Evolutionary conservation across 345 rosid species (phyloP).

Genomic region (Cardiospermum halicacabum): DNA sequence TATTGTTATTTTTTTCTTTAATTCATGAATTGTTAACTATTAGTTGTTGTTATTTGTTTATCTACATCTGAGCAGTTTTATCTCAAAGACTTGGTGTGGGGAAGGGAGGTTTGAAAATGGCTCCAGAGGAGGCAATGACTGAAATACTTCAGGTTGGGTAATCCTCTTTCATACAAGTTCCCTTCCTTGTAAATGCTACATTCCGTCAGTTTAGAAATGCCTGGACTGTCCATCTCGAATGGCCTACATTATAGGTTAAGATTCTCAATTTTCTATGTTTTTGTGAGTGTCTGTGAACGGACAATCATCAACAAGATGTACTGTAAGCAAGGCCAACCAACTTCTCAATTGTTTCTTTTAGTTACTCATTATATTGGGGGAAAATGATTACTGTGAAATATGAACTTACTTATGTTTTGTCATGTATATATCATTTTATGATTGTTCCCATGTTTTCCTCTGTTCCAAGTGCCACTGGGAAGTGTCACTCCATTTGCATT

Average conservation of each 20-base stretch:
- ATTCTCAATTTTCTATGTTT: not conserved
- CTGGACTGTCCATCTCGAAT: not conserved
- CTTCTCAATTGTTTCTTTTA: too few species aligned
- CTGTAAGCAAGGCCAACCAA: too few species aligned
- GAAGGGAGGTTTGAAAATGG: slow-evolving; percentile 91
- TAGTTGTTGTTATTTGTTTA: slow-evolving; percentile 25
- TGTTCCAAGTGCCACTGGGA: slow-evolving; percentile 68
- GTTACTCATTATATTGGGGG: not conserved
- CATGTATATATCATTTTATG: slow-evolving; percentile 7
- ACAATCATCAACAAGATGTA: not conserved
- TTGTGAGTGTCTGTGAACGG: not conserved
- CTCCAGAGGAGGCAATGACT: slow-evolving; percentile 81
- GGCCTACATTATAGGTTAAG: too few species aligned
- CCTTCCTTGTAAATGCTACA: not conserved
- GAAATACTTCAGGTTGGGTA: slow-evolving; percentile 76
- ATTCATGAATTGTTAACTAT: not conserved
- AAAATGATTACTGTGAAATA: slow-evolving; percentile 2
- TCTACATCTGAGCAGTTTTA: slow-evolving; percentile 53
- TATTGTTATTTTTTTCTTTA: not conserved
- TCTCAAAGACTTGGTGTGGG: slow-evolving; percentile 96
- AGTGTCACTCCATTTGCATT: slow-evolving; percentile 88
- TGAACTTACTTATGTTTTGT: not conserved
- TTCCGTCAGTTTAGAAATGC: not conserved
- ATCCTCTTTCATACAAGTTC: not conserved
- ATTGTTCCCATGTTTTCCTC: slow-evolving; percentile 6